Evolutionary conservation across 768 basidiomycete species (phyloP).

Genomic region (Serendipita sp.): DNA sequence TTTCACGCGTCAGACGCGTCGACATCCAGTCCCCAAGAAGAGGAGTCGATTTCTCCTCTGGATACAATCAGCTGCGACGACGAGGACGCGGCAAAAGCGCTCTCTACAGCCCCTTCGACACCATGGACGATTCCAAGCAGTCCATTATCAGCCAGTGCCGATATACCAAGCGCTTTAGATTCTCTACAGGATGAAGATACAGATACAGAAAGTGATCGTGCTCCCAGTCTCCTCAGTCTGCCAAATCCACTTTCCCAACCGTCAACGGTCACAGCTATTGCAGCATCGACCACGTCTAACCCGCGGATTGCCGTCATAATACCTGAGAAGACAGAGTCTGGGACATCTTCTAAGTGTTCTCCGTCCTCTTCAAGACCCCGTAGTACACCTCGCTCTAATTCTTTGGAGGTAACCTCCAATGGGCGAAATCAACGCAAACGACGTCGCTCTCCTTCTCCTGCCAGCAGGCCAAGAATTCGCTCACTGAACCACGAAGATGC

Average conservation of each 20-base stretch:
- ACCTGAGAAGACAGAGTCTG: background rate
- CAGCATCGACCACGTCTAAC: background rate
- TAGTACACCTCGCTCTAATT: too few relatives aligned
- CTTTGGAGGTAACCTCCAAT: background rate
- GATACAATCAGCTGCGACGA: background rate
- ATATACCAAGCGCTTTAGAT: background rate
- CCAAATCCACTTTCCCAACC: background rate
- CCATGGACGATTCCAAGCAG: background rate
- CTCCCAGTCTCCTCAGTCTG: background rate
- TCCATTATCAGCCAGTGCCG: background rate
- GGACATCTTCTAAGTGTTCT: background rate
- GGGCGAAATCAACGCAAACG: background rate
- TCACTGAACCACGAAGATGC: background rate
- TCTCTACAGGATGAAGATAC: background rate
- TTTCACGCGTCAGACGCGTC: background rate
- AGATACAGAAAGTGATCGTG: background rate
- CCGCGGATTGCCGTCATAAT: too few relatives aligned
- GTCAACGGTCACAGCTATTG: background rate
- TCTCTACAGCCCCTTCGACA: background rate
- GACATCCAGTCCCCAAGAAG: background rate
- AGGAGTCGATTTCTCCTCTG: background rate
- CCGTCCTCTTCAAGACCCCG: background rate
- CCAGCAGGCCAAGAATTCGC: background rate
- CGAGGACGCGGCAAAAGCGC: background rate
- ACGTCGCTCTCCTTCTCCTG: too few relatives aligned